These are phyloP conservation scores for Castanopsis chinensis DNA, from an alignment of 306 rosid species.

Conservation along the genomic window DNA sequence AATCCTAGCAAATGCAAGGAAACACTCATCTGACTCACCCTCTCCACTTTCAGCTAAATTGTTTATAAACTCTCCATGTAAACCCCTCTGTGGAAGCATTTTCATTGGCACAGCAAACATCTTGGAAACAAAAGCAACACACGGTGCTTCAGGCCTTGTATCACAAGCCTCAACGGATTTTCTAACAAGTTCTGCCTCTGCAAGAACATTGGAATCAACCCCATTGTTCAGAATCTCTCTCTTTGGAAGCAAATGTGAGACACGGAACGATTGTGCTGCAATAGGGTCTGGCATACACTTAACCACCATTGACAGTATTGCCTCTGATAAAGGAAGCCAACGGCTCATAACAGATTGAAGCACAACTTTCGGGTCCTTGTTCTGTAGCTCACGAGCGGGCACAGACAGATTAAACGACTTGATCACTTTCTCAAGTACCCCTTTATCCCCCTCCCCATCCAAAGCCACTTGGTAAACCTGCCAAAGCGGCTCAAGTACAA, in stretches of 20 bases:
- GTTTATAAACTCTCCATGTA: constrained; percentile 33
- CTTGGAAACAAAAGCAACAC: constrained; percentile 82
- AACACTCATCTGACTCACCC: constrained; percentile 78
- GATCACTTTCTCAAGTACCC: constrained; percentile 59
- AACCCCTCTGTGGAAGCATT: constrained; percentile 53
- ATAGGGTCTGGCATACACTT: constrained; percentile 70
- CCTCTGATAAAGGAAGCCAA: constrained; percentile 77
- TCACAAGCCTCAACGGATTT: constrained; percentile 65
- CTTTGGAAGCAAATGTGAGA: constrained; percentile 64
- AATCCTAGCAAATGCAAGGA: constrained; percentile 85
- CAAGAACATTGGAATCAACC: constrained; percentile 28
- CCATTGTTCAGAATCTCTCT: constrained; percentile 34
- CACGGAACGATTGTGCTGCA: constrained; percentile 57
- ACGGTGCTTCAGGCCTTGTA: constrained; percentile 64
- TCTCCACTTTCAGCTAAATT: constrained; percentile 42
- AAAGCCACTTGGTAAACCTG: constrained; percentile 67
- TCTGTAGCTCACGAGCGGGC: constrained; percentile 65
- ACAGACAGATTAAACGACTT: constrained; percentile 60
- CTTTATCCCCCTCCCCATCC: constrained; percentile 49
- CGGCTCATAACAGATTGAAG: constrained; percentile 81
- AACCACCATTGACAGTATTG: constrained; percentile 71
- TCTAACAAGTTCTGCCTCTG: constrained; percentile 52
- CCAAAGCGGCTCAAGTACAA: constrained; percentile 85
- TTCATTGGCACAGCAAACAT: constrained; percentile 86
- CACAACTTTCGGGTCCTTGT: constrained; percentile 70